Conservation (phyloP, 495 filamentous ascomycete species). For the Penicillium malachiteum region DNA sequence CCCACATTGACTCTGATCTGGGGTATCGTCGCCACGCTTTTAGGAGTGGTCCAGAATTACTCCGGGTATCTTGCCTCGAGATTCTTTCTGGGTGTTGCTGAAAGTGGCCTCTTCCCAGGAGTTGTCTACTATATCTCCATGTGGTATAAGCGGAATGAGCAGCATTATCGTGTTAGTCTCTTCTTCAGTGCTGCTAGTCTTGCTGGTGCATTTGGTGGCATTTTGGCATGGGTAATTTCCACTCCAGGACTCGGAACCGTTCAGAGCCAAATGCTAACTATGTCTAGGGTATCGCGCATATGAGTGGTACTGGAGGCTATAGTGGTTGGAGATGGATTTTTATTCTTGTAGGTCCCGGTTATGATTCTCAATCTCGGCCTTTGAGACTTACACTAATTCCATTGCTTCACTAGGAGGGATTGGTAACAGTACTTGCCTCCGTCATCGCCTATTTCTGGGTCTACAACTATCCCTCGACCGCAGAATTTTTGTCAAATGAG, state of each 20-base stretch:
- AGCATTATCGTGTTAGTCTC: slow-evolving; percentile 69
- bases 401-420: slow-evolving; percentile 55
- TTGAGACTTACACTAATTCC: slow-evolving; percentile 4
- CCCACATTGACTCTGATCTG: slow-evolving; percentile 54
- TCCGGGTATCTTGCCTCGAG: slow-evolving; percentile 62
- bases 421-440: slow-evolving; percentile 65
- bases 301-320: slow-evolving; percentile 62
- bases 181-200: slow-evolving; percentile 75
- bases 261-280: slow-evolving; percentile 1
- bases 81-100: slow-evolving; percentile 39
- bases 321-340: slow-evolving; percentile 85
- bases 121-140: slow-evolving; percentile 83
- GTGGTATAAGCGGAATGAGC: slow-evolving; percentile 77
- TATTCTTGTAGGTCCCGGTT: slow-evolving; percentile 49
- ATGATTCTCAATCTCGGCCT: background rate
- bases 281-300: slow-evolving; percentile 49
- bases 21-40: slow-evolving; percentile 69
- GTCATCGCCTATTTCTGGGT: slow-evolving; percentile 66
- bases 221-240: slow-evolving; percentile 58
- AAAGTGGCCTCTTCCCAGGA: slow-evolving; percentile 66
- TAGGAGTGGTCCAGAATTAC: slow-evolving; percentile 66
- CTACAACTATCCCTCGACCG: slow-evolving; percentile 68
- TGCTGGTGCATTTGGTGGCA: slow-evolving; percentile 77
- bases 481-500: slow-evolving; percentile 62
- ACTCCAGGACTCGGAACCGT: background rate